Base-by-base conservation (phyloP, 2,329 filamentous ascomycete species). In the Fusarium bactridioides region DNA sequence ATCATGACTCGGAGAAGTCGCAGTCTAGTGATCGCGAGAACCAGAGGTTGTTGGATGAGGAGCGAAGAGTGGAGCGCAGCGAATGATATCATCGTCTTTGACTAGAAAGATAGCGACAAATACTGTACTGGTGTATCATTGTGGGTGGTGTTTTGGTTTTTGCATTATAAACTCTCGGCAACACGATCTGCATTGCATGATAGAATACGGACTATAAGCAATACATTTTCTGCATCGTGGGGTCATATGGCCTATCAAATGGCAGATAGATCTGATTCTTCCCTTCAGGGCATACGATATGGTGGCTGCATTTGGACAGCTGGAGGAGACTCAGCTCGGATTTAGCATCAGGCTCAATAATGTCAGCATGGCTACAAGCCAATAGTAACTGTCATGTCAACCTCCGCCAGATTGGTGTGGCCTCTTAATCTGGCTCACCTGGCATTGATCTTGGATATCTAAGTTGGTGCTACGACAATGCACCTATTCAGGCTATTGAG, bases 1-100 rank as follows among this genome's bases (percentile, higher is more conserved):
- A 97, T 64, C 76, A 78, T 25, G 50, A 73, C 29, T 60, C 70
- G 10, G 54, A 64, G 55, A 62, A 67, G 29, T 58, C 64, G 12
- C 45, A 60, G 44, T 33, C 57, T 57, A 68, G 69, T 11, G 25
- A 38, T 10, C 64, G 55, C 11, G 78, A 80, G 50, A 66, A 51
- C 15, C 75, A 78, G 56, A 69, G 79, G 3, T 66, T 83, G 25
- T 58, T 59, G 8, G 79, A 78, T 10, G 78, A 80, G 53, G 77
- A 80, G 71, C 72, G 78, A 45, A 74, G 73, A 67, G 61, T 59
- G 54, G 73, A 78, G 56, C 73, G 67, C 50, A 48, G 16, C 44
- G 48, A 37, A 23, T 56, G 27, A 43, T 37, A 25, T 7, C n/a
- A 31, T 51, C 48, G 21, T 25, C 10, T 40, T 56, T 45, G 59